Evolutionary conservation across 768 basidiomycete species (phyloP), one percentile per base, ranked within the genome.

Genomic region (Scleroderma bovista): DNA sequence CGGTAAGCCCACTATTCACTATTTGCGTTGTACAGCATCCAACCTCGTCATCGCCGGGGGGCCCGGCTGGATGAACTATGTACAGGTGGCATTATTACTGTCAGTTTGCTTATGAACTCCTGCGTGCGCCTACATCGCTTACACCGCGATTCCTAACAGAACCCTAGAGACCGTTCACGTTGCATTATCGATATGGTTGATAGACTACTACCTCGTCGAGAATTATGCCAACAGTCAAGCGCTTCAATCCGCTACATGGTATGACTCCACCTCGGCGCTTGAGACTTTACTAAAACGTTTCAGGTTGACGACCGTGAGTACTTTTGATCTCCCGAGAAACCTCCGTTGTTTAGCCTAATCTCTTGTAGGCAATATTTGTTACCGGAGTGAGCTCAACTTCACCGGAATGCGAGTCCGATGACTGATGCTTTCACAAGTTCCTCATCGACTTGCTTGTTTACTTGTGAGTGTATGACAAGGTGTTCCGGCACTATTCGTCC

Each of bases 21-120:
- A 16, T 22, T 13, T 13, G 16, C 10, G 10, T 26, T 34, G 22
- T 22, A n/a, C 19, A 5, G 24, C 7, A 44, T 26, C 15, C 11
- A 16, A 11, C 17, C 10, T 20, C 12, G n/a, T 36, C 6, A 36
- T 15, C 6, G 12, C n/a, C n/a, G n/a, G n/a, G n/a, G n/a, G n/a
- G n/a, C n/a, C n/a, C n/a, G n/a, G 23, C 33, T 29, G n/a, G 40
- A 29, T 7, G 10, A 17, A 43, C 23, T 16, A 23, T 36, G 10
- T 20, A 23, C 24, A 53, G 47, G 52, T 53, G 32, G 47, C 52
- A 10, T 3, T 41, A 24, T 33, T 53, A n/a, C 26, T 47, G 52
- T 53, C 15, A 37, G 45, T 41, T 19, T 7, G 0, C 16, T 11
- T 16, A 13, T 19, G 16, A 23, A 8, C 3, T 2, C 22, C 17